Conservation (phyloP, 108 stramenopile species). For the Nitzschia sp. region DNA sequence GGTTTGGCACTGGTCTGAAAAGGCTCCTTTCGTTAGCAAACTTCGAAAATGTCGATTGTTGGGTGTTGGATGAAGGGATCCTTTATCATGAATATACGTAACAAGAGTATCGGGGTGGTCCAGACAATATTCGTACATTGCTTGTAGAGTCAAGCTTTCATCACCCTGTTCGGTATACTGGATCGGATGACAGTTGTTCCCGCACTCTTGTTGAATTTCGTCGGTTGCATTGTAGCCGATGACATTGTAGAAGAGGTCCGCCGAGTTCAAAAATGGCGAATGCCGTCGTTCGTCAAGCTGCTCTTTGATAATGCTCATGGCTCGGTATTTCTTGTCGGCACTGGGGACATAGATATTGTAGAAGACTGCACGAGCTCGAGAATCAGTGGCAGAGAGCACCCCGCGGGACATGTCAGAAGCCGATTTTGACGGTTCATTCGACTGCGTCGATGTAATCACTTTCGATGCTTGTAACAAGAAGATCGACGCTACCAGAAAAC, state of each 20-base stretch:
- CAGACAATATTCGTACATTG: slow-evolving; percentile 36
- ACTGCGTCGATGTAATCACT: not conserved
- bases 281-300: not conserved
- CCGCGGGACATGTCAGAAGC: no score
- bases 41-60: slow-evolving; percentile 22
- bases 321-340: not conserved
- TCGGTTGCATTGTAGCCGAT: slow-evolving; percentile 18
- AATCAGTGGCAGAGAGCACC: not conserved
- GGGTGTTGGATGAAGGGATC: slow-evolving; percentile 26
- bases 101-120: slow-evolving; percentile 16
- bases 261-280: not conserved
- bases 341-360: slow-evolving; percentile 18
- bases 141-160: slow-evolving; percentile 21
- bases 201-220: not conserved
- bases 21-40: slow-evolving; percentile 27
- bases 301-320: slow-evolving; percentile 6
- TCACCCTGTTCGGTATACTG: slow-evolving; percentile 10
- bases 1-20: slow-evolving; percentile 37
- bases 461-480: not conserved
- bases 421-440: no score
- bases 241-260: slow-evolving; percentile 1
- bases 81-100: slow-evolving; percentile 45
- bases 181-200: not conserved
- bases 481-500: not conserved
- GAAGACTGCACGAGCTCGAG: slow-evolving; percentile 7